A percentile compares a stretch with the other conserved stretches of the same genome.
Evolutionary conservation across 2,329 filamentous ascomycete species (phyloP).

Genomic region (Diaporthe capsici): DNA sequence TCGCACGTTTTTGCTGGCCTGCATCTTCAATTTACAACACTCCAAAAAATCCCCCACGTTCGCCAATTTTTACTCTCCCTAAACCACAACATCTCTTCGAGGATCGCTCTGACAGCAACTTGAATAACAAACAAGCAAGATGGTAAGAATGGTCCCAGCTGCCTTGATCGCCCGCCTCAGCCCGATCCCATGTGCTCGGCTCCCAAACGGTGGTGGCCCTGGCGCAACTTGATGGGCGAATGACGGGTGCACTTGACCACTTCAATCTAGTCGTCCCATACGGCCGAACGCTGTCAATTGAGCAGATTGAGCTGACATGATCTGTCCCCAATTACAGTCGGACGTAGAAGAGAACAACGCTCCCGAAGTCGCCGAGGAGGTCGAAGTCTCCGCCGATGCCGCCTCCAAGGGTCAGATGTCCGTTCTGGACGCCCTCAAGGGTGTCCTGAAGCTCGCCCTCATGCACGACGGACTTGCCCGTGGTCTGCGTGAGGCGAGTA

Average conservation of each 20-base stretch:
- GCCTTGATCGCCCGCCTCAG: slow-evolving; percentile 14
- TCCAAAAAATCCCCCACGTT: slow-evolving; percentile 45
- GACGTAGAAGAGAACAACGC: slow-evolving; percentile 99
- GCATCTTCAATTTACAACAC: slow-evolving; percentile 42
- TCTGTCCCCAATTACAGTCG: slow-evolving; percentile 75
- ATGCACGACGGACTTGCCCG: slow-evolving; percentile 99
- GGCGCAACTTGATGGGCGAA: slow-evolving; percentile 26
- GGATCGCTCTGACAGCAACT: slow-evolving; percentile 74
- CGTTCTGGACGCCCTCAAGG: slow-evolving; percentile 98
- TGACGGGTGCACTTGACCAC: slow-evolving; percentile 12
- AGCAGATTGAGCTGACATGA: slow-evolving; percentile 44
- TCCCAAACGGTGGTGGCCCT: not conserved
- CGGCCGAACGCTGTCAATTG: slow-evolving; percentile 39
- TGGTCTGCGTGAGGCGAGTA: slow-evolving; percentile 97
- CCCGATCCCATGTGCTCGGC: not conserved
- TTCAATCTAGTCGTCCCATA: slow-evolving; percentile 14
- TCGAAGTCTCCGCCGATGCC: slow-evolving; percentile 95
- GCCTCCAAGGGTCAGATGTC: slow-evolving; percentile 94
- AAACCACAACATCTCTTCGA: slow-evolving; percentile 68
- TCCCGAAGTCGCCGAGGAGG: slow-evolving; percentile 87
- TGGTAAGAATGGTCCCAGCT: slow-evolving; percentile 63
- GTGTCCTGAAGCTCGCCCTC: slow-evolving; percentile 97
- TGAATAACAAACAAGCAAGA: slow-evolving; percentile 67
- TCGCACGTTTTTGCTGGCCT: slow-evolving; percentile 41
- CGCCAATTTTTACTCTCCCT: slow-evolving; percentile 42